Evolutionary conservation across 2,329 filamentous ascomycete genomes (phyloP).

Genomic region (Leptographium flavum): DNA sequence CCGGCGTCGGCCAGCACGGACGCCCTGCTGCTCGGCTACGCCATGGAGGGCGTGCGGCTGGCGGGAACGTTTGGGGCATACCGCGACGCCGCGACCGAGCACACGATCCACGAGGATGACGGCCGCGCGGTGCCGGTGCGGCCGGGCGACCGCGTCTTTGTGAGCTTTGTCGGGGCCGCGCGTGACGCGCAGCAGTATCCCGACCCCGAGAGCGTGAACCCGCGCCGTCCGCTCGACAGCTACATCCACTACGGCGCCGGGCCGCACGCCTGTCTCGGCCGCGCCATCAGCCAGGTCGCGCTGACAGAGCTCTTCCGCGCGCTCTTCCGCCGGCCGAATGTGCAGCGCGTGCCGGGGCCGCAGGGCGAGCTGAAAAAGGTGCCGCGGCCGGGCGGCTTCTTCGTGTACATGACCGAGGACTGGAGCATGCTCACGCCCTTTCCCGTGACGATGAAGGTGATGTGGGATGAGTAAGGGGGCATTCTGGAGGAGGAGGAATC

Average conservation of each 20-base stretch:
- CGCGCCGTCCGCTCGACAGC: conserved; percentile 44
- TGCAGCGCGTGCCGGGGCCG: conserved; percentile 45
- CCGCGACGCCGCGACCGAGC: conserved; percentile 34
- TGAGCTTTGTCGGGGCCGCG: conserved; percentile 43
- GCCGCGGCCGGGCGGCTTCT: conserved; percentile 35
- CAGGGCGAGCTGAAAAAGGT: conserved; percentile 58
- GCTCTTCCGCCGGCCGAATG: conserved; percentile 44
- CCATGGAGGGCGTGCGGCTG: conserved; percentile 57
- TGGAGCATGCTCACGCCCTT: conserved; percentile 36
- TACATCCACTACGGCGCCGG: conserved; percentile 54
- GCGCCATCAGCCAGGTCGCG: conserved; percentile 43
- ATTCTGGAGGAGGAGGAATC: too few relatives aligned
- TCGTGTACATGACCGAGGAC: conserved; percentile 51
- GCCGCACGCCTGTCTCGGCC: conserved; percentile 47
- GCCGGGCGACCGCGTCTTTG: conserved; percentile 45
- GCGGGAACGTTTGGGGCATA: conserved; percentile 48
- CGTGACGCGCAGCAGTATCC: conserved; percentile 46
- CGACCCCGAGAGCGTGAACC: conserved; percentile 43
- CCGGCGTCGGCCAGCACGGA: conserved; percentile 44
- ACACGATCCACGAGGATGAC: conserved; percentile 36
- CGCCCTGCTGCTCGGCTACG: conserved; percentile 51
- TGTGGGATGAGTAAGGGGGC: conserved; percentile 26
- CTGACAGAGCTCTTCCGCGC: conserved; percentile 55
- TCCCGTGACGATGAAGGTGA: conserved; percentile 38
- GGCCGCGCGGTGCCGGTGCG: conserved; percentile 34